Percentiles rank a stretch among this genome's conserved stretches.
phyloP scores from a whole-genome alignment of 129 eudicot genomes.

The Lactuca sativa region DNA sequence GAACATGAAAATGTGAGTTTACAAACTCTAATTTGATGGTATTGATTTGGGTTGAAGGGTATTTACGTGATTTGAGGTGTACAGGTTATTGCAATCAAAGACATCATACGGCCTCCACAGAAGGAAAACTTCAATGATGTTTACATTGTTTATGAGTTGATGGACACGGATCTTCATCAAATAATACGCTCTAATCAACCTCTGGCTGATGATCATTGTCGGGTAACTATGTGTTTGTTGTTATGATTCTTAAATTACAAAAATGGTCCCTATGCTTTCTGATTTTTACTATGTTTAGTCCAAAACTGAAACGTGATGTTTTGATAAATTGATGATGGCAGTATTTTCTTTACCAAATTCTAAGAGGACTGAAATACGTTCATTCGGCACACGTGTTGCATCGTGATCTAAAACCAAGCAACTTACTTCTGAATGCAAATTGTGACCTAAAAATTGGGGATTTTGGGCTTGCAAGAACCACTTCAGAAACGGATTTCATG shows the following conservation, averaged over 20 bases:
- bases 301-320: too few relatives aligned
- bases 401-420: constrained; percentile 61
- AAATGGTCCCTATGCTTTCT: neutral
- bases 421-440: constrained; percentile 51
- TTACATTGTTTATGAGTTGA: constrained; percentile 82
- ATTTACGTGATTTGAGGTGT: constrained; percentile 9
- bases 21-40: neutral
- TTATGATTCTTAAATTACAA: too few relatives aligned
- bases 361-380: constrained; percentile 48
- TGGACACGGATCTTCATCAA: constrained; percentile 98
- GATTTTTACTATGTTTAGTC: too few relatives aligned
- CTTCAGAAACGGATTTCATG: constrained; percentile 83
- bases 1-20: constrained; percentile 88
- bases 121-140: constrained; percentile 87
- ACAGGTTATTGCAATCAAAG: constrained; percentile 87
- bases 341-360: constrained; percentile 36
- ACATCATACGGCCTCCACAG: constrained; percentile 84
- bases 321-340: constrained; percentile 4
- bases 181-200: constrained; percentile 85
- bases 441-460: constrained; percentile 59
- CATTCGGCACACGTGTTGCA: constrained; percentile 63
- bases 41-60: constrained; percentile 8
- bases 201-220: constrained; percentile 90
- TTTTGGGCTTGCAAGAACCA: constrained; percentile 60
- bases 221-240: constrained; percentile 49